A percentile compares a stretch with the other conserved stretches of the same genome.
Conservation (phyloP, 768 basidiomycete species). For the Phaffia australis region DNA sequence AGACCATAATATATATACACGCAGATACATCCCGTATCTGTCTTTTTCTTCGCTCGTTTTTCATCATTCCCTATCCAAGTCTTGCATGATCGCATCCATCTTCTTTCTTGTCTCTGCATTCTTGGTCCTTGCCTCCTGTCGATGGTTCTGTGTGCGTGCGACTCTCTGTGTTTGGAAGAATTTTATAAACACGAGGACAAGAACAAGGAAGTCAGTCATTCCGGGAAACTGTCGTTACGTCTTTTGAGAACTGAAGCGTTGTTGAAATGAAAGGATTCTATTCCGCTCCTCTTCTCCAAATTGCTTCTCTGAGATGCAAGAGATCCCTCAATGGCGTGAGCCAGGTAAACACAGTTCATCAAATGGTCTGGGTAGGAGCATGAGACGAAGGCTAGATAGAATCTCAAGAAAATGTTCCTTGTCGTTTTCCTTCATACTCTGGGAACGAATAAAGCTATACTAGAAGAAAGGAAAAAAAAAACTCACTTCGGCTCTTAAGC, state of each 20-base stretch:
- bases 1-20: neutral
- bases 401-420: neutral
- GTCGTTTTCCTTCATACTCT: neutral
- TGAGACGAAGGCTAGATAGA: neutral
- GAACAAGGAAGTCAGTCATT: no score
- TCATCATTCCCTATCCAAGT: neutral
- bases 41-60: neutral
- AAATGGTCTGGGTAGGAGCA: neutral
- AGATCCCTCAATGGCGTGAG: no score
- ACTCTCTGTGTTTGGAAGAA: neutral
- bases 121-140: neutral
- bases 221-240: no score
- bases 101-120: neutral
- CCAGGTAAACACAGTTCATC: no score
- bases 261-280: no score
- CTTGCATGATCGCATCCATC: slow-evolving; percentile 6
- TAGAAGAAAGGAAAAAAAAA: neutral
- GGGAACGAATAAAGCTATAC: neutral
- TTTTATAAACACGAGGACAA: no score
- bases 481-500: slow-evolving; percentile 19
- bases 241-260: no score
- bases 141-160: slow-evolving; percentile 5
- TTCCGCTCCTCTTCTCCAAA: no score
- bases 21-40: neutral
- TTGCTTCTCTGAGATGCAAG: no score